Conservation (phyloP, 345 rosid species). For the Lepidium sativum region DNA sequence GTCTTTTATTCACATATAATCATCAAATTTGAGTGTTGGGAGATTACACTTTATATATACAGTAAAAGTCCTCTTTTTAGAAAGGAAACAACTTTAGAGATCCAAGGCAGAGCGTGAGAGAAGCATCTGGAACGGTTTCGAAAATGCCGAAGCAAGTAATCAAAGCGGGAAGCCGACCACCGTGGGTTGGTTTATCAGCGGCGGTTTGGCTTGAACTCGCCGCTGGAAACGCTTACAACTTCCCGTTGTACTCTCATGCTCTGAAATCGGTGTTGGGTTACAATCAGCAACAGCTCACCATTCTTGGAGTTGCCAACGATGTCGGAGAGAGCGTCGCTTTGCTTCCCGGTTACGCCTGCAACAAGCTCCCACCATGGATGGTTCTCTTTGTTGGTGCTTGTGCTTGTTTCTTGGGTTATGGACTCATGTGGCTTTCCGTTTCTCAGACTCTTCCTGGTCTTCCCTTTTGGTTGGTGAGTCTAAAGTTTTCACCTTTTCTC, state of each 20-base stretch:
- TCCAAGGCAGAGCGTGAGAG: not conserved
- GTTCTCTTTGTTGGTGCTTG: constrained; percentile 53
- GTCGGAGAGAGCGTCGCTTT: constrained; percentile 74
- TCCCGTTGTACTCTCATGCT: constrained; percentile 64
- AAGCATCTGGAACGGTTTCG: not conserved
- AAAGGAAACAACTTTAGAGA: not conserved
- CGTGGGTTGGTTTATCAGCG: constrained; percentile 85
- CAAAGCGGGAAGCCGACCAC: constrained; percentile 74
- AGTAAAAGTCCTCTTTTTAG: not conserved
- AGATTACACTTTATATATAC: not conserved
- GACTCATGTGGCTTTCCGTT: constrained; percentile 77
- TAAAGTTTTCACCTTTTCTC: not conserved
- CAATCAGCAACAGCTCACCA: constrained; percentile 67
- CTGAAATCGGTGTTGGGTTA: constrained; percentile 67
- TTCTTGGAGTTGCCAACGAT: constrained; percentile 84
- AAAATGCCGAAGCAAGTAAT: constrained; percentile 35
- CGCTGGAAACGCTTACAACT: constrained; percentile 59
- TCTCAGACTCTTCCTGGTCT: constrained; percentile 38
- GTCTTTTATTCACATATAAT: not conserved
- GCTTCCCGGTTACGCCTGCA: constrained; percentile 74
- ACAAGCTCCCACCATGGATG: constrained; percentile 68
- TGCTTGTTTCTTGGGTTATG: constrained; percentile 71
- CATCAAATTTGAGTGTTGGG: not conserved
- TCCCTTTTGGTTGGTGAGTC: constrained; percentile 72
- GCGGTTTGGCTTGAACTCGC: constrained; percentile 73